Base-by-base conservation (phyloP, 306 rosid species). In the Sesbania bispinosa region DNA sequence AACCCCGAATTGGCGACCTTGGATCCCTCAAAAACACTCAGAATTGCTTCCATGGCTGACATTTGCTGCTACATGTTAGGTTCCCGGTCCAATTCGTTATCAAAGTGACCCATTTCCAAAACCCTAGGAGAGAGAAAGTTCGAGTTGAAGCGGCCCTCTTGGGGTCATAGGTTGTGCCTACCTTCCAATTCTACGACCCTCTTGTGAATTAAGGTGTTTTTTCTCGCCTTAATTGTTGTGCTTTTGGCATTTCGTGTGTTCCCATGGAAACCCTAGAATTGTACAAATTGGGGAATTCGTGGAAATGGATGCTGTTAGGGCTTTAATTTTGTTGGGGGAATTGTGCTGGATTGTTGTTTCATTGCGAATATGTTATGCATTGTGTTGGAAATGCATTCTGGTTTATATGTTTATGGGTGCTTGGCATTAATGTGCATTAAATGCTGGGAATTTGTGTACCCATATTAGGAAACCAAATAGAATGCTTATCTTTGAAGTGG, bases 201-300 rank as follows among this genome's bases (percentile, higher is more conserved):
- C 65, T 51, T 54, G 41, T 47, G 75, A 68, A 74, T 74, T 80
- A 88, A 95, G 97, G 97, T 92, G 86, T 62, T 79, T 39, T 38
- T 58, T 60, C 77, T 78, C 2, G 45, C 71, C 80, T 53, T 30
- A 75, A 76, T 71, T 80, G 77, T 42, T 84, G 75, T 69, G 81
- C 50, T 79, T 15, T 69, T 67, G 65, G 43, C 81, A 70, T 66
- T 74, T 11, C n/a, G n/a, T n/a, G n/a, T n/a, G n/a, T n/a, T n/a
- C n/a, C n/a, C 39, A 39, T 47, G 38, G 74, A 82, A 95, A 95
- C 99, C 99, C 99, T 95, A 92, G 96, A 92, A 76, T 82, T 79
- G 73, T 76, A 20, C 55, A 64, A 80, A 80, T 79, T 75, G 81
- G 83, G 82, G 82, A 68, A 42, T 79, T 4, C 21, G 9, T 27